A percentile compares a stretch with the other conserved stretches of the same genome.
Conservation (phyloP, 2,329 filamentous ascomycete species). For the Diaporthe nobilis region DNA sequence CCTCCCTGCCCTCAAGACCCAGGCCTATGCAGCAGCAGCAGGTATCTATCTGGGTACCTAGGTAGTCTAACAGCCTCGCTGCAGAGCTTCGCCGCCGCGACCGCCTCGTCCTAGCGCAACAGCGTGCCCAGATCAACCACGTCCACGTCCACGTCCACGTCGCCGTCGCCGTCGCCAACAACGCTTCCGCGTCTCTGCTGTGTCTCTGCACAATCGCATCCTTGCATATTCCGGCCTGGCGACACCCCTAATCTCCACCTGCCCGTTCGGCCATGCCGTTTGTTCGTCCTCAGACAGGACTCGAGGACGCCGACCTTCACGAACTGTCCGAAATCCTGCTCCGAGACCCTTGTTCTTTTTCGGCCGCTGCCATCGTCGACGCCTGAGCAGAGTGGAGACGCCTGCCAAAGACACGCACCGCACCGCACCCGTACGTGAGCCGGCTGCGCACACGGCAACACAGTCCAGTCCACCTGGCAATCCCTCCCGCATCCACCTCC, state of each 20-base stretch:
- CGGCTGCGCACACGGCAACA: neutral
- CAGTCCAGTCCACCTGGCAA: neutral
- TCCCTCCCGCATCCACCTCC: neutral
- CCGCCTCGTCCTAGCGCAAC: neutral
- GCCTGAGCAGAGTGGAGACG: constrained; percentile 27
- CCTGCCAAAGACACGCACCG: constrained; percentile 5
- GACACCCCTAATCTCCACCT: neutral
- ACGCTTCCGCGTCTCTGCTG: neutral
- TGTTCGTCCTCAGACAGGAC: constrained; percentile 17
- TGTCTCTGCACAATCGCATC: neutral
- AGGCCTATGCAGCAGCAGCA: no score
- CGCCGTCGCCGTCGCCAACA: neutral
- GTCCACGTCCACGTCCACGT: neutral
- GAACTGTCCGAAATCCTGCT: neutral
- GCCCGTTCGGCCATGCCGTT: constrained; percentile 31
- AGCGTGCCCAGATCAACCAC: neutral
- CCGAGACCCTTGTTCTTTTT: constrained; percentile 27
- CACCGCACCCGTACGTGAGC: neutral
- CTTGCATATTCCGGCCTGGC: neutral
- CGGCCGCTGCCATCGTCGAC: constrained; percentile 7
- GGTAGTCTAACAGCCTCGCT: neutral
- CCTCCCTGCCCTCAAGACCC: neutral
- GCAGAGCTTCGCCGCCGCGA: neutral
- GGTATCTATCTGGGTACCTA: neutral
- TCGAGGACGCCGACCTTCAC: constrained; percentile 25